phyloP scores from a whole-genome alignment of 768 basidiomycete species.

The Serendipita vermifera region DNA sequence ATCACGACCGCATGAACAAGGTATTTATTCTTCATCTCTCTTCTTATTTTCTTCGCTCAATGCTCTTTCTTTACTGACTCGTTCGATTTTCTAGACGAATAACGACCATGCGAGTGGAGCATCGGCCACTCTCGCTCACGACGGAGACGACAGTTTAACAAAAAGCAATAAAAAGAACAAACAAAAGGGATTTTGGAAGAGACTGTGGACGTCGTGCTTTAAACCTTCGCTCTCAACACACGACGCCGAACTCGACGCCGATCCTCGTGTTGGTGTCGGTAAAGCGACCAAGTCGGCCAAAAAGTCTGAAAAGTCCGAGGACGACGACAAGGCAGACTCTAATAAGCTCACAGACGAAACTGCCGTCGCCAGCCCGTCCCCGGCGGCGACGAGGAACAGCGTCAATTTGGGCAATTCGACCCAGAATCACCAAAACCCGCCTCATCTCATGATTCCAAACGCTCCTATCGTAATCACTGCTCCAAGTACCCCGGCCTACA shows the following conservation, averaged over 20 bases:
- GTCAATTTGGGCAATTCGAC: no score
- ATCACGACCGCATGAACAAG: neutral
- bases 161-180: neutral
- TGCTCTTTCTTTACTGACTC: no score
- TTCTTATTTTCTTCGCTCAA: no score
- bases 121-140: neutral
- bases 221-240: neutral
- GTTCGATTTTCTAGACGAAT: neutral
- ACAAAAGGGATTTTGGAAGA: neutral
- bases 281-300: neutral
- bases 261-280: neutral
- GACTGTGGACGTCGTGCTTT: constrained; percentile 8
- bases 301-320: neutral
- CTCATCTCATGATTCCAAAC: constrained; percentile 4
- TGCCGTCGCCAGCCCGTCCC: neutral
- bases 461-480: neutral
- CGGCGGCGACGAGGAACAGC: constrained; percentile 1
- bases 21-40: no score
- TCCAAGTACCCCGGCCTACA: constrained; percentile 4
- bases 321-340: neutral
- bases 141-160: neutral
- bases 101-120: neutral
- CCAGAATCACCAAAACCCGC: neutral
- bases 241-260: neutral
- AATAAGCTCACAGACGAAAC: neutral